Conservation (phyloP, 257 asterid genomes). For the Anisodus acutangulus region DNA sequence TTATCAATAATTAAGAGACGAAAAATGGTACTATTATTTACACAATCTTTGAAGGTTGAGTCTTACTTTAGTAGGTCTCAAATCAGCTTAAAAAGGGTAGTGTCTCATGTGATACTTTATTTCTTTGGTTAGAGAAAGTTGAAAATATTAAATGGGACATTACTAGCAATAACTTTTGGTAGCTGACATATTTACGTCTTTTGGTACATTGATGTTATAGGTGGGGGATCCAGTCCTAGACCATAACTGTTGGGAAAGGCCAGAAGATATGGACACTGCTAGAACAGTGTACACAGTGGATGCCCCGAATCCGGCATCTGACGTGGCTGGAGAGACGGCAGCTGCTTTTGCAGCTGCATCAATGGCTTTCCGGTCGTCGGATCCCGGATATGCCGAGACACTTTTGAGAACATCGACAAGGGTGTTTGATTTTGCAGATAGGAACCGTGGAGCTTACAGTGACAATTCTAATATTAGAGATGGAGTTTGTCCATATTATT, state of each 20-base stretch:
- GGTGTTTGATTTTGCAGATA: conserved; percentile 83
- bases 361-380: conserved; percentile 70
- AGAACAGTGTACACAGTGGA: conserved; percentile 86
- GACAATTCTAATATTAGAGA: conserved; percentile 69
- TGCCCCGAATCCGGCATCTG: conserved; percentile 97
- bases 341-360: conserved; percentile 98
- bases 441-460: conserved; percentile 83
- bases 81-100: not conserved
- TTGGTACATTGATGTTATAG: conserved; percentile 40
- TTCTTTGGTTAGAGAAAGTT: not conserved
- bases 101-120: not conserved
- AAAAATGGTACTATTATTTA: not conserved
- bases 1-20: not conserved
- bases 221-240: conserved; percentile 90
- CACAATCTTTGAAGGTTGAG: too few relatives aligned
- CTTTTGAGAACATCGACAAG: conserved; percentile 60
- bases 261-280: conserved; percentile 97
- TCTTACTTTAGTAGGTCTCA: not conserved
- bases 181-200: conserved; percentile 1
- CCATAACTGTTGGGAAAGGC: conserved; percentile 98
- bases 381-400: conserved; percentile 80
- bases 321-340: conserved; percentile 95
- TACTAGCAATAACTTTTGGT: conserved; percentile 8
- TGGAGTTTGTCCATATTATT: conserved; percentile 87
- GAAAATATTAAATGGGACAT: conserved; percentile 10